Base-by-base conservation (phyloP, 768 basidiomycete species). In the Coprinopsis cinerea region DNA sequence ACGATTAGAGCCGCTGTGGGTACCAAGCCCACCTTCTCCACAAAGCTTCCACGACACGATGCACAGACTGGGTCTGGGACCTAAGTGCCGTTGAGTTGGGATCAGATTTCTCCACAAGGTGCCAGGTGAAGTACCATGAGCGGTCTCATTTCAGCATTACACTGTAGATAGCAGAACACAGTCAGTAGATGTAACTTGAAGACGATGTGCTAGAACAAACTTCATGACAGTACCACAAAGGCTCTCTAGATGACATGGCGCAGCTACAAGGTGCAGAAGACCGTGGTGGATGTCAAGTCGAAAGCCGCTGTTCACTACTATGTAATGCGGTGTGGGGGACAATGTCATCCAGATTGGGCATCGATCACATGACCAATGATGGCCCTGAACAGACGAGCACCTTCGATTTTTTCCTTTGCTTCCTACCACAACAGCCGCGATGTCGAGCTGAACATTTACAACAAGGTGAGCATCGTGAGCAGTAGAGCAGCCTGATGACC, bases 91-190 rank as follows among this genome's bases (percentile, higher is more conserved):
- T 53, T 14, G 58, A 44, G 50, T 44, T 49, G 51, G 22, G 25
- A 46, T 51, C 18, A 25, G 7, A 42, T 42, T 46, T 47, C 42
- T 32, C 27, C 28, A 37, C 35, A 28, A 46, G 18, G 53, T 23
- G 30, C 36, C 14, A 27, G 43, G 28, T 3, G 35, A 59, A 73
- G 34, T 55, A 91, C 89, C 86, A 88, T 90, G 40, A 92, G 68
- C 1, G 92, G 90, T 46, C 85, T 71, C 89, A 90, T 93, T 68
- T 94, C 89, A 47, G 87, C 82, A 63, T 83, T 76, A 61, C 92
- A 95, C 92, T 93, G 60, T 30, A 15, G 42, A 30, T 43, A 50
- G 42, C 25, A 37, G 49, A 43, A 44, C 27, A 45, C 56, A 45
- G 44, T 55, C 56, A 44, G 18, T 43, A 15, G 46, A 5, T 42